Evolutionary conservation across 1,139 yeast genomes (phyloP).

Genomic region (Kluyveromyces sp.): DNA sequence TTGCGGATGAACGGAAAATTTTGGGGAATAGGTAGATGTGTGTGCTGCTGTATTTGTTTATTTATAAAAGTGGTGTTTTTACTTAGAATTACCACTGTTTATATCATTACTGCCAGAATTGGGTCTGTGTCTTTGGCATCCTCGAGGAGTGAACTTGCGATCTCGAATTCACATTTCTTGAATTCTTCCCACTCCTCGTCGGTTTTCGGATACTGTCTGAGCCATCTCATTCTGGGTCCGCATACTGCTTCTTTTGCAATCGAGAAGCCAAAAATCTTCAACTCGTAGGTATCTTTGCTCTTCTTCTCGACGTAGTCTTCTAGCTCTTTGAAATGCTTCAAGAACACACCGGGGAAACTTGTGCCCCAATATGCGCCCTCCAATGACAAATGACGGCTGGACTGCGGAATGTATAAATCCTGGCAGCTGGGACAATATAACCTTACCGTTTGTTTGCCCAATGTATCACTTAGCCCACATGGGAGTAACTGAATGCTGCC

Average conservation of each 20-base stretch:
- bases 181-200: constrained; percentile 52
- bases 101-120: background rate
- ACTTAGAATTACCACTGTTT: background rate
- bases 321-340: constrained; percentile 83
- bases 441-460: constrained; percentile 87
- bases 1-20: too few relatives aligned
- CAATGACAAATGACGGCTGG: constrained; percentile 74
- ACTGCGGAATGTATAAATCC: constrained; percentile 81
- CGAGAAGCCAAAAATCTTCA: constrained; percentile 82
- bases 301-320: constrained; percentile 48
- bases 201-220: constrained; percentile 64
- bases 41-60: background rate
- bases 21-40: background rate
- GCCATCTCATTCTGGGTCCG: constrained; percentile 96
- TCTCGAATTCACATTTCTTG: constrained; percentile 52
- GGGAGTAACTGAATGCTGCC: constrained; percentile 91
- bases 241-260: constrained; percentile 65
- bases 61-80: background rate
- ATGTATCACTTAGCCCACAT: constrained; percentile 82
- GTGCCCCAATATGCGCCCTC: constrained; percentile 98
- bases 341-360: constrained; percentile 85
- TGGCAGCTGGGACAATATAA: constrained; percentile 91
- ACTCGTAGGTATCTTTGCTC: constrained; percentile 46
- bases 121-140: constrained; percentile 2
- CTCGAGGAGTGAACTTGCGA: constrained; percentile 32